Conservation (phyloP, 2,329 filamentous ascomycete genomes). For the Chalaropsis ovoidea region DNA sequence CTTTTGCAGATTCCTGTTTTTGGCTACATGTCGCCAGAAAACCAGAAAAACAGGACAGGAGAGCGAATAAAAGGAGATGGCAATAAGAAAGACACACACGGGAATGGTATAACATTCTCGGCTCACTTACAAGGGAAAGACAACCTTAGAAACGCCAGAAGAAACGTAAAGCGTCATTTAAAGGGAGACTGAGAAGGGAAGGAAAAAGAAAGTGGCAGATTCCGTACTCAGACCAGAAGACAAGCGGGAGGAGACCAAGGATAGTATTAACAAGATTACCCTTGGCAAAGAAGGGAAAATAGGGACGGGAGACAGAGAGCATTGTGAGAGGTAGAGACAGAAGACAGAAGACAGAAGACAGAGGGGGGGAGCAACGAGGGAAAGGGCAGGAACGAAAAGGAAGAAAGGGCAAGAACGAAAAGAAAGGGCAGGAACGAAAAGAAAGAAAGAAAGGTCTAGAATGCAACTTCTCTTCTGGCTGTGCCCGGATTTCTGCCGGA, state of each 20-base stretch:
- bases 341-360: too few relatives aligned
- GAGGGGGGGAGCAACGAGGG: too few relatives aligned
- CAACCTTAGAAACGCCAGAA: not conserved
- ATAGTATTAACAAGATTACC: too few relatives aligned
- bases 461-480: not conserved
- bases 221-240: not conserved
- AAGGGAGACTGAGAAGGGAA: not conserved
- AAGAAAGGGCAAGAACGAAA: too few relatives aligned
- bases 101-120: not conserved
- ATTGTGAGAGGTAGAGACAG: not conserved
- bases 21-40: not conserved
- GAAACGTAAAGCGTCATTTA: not conserved
- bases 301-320: not conserved
- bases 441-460: not conserved
- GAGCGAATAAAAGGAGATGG: not conserved
- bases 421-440: too few relatives aligned
- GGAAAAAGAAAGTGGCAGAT: slow-evolving; percentile 6
- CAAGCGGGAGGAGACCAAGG: too few relatives aligned
- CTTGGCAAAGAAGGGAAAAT: not conserved
- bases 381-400: too few relatives aligned
- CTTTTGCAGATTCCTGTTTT: too few relatives aligned
- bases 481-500: not conserved
- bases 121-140: too few relatives aligned
- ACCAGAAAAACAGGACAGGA: not conserved
- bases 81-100: not conserved